These are phyloP conservation scores for Suhomyces bolitotheri DNA, from an alignment of 1,139 yeast species.

Conservation along the genomic window DNA sequence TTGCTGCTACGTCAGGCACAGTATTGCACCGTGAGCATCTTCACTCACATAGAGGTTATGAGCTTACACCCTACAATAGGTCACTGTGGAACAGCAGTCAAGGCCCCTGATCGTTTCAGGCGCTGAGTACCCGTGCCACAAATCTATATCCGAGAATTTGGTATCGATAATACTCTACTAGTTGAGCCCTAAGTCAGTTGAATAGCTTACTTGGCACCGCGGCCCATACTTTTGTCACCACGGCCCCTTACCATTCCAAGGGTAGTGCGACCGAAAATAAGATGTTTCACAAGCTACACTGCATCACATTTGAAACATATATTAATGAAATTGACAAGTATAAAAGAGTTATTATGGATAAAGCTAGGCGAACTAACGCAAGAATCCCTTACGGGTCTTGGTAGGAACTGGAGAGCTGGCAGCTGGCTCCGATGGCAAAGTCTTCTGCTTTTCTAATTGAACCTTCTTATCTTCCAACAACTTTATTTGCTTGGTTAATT, in stretches of 20 bases:
- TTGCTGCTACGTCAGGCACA: conserved; percentile 4
- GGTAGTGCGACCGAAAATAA: too few relatives aligned
- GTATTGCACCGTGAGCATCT: conserved; percentile 2
- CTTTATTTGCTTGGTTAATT: conserved; percentile 81
- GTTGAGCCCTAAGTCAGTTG: too few relatives aligned
- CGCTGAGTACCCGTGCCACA: neutral
- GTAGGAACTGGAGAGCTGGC: conserved; percentile 44
- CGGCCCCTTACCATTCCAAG: too few relatives aligned
- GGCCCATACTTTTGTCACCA: too few relatives aligned
- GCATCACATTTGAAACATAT: conserved; percentile 3
- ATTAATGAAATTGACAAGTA: neutral
- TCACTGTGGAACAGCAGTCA: conserved; percentile 1
- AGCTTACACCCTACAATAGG: conserved; percentile 1
- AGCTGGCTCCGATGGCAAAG: conserved; percentile 37
- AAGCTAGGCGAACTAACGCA: conserved; percentile 41
- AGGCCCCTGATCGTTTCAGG: neutral
- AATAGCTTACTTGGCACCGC: too few relatives aligned
- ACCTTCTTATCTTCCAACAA: conserved; percentile 88
- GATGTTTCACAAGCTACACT: neutral
- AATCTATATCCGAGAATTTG: too few relatives aligned
- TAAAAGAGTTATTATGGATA: neutral
- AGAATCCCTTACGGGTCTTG: conserved; percentile 61
- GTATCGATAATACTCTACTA: too few relatives aligned
- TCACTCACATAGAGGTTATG: conserved; percentile 9
- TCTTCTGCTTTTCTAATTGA: conserved; percentile 71